Conservation (phyloP, 805 yeast species). For the Saturnispora halmiae region DNA sequence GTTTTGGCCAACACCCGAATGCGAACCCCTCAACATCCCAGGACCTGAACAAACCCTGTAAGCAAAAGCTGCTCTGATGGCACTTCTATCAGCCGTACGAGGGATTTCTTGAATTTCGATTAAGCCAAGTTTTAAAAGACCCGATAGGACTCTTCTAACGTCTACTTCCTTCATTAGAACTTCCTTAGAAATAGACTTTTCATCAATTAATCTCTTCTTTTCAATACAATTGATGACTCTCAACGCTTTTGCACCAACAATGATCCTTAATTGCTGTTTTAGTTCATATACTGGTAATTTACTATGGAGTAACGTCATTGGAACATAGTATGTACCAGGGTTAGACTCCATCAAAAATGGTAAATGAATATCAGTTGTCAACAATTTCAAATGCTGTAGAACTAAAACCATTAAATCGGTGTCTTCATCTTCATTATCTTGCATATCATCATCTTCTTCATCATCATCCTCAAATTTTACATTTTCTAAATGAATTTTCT, state of each 20-base stretch:
- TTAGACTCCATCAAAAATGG: conserved; percentile 54
- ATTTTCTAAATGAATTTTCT: conserved; percentile 14
- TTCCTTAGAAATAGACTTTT: conserved; percentile 65
- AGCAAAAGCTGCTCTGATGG: conserved; percentile 75
- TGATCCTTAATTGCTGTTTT: conserved; percentile 49
- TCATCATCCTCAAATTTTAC: conserved; percentile 25
- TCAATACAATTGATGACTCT: conserved; percentile 73
- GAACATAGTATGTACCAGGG: conserved; percentile 53
- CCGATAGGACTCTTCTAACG: conserved; percentile 61
- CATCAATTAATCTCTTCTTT: conserved; percentile 65
- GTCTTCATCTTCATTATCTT: conserved; percentile 13
- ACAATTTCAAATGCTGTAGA: conserved; percentile 56
- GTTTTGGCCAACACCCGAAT: conserved; percentile 1
- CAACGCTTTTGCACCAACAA: conserved; percentile 58
- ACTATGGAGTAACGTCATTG: conserved; percentile 44
- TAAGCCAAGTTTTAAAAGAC: conserved; percentile 58
- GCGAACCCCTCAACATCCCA: conserved; percentile 5
- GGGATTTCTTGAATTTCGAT: conserved; percentile 92
- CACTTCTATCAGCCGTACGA: conserved; percentile 82
- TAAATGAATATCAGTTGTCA: conserved; percentile 40
- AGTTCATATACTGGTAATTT: conserved; percentile 40
- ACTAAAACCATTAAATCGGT: conserved; percentile 20
- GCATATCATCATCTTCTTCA: conserved; percentile 18
- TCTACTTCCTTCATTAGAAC: conserved; percentile 73
- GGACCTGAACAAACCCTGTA: conserved; percentile 43